phyloP scores from a whole-genome alignment of 345 rosid genomes.

The Syzygium aqueum region DNA sequence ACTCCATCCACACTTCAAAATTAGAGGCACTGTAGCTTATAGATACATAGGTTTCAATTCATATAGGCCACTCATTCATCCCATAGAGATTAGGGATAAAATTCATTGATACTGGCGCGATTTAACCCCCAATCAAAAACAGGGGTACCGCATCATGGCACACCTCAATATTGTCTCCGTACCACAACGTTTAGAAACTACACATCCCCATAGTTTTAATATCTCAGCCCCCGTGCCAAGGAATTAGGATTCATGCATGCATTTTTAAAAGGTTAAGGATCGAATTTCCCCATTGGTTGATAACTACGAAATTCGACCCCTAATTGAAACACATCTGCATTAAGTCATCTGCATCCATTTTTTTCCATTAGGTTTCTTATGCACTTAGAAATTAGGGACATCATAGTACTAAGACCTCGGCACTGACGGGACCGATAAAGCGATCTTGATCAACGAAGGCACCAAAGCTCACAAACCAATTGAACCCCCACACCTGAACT shows the following conservation, averaged over 20 bases:
- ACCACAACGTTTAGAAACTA: neutral
- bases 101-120: too few relatives aligned
- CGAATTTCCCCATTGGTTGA: neutral
- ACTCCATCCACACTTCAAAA: neutral
- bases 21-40: neutral
- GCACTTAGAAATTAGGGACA: neutral
- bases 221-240: neutral
- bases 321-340: neutral
- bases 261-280: neutral
- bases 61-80: neutral
- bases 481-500: neutral
- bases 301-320: neutral
- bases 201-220: neutral
- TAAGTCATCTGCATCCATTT: neutral
- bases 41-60: neutral
- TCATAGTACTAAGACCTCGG: neutral
- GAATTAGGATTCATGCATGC: neutral
- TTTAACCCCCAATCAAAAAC: neutral
- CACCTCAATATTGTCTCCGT: neutral
- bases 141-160: fast-evolving
- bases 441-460: neutral
- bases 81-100: neutral
- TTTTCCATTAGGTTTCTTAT: neutral
- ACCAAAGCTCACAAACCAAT: neutral
- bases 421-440: neutral